Evolutionary conservation across 176 grass and related monocot species (phyloP).

Genomic region (Pharus latifolius): DNA sequence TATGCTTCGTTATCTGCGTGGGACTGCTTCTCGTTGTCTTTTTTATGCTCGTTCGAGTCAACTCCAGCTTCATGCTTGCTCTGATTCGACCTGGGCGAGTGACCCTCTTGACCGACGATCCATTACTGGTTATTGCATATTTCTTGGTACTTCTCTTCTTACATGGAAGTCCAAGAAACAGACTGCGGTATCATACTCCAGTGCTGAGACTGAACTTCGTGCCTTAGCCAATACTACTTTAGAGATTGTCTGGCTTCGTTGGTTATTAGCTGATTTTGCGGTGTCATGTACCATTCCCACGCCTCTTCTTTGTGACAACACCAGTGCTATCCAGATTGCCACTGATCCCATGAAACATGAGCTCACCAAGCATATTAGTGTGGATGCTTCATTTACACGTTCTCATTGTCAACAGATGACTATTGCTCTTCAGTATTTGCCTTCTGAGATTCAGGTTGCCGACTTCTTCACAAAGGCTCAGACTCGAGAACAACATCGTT

Average conservation of each 20-base stretch:
- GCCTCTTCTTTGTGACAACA: neutral
- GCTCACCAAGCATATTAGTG: neutral
- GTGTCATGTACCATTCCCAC: neutral
- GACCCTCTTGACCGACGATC: neutral
- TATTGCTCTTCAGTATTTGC: neutral
- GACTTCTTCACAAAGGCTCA: neutral
- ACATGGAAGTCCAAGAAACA: neutral
- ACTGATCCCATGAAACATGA: neutral
- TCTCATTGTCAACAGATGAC: no score
- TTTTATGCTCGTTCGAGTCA: neutral
- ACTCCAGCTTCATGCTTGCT: neutral
- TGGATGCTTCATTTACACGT: no score
- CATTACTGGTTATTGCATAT: neutral
- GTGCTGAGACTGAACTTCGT: no score
- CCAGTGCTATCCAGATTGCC: neutral
- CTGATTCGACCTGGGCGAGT: neutral
- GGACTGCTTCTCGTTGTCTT: neutral
- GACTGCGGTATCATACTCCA: no score
- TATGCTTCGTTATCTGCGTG: neutral
- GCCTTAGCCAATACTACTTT: no score
- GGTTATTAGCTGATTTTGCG: neutral
- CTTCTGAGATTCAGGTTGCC: neutral
- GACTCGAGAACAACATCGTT: neutral
- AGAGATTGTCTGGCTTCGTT: neutral
- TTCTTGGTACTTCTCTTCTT: neutral